Evolutionary conservation across 1,284 basidiomycete genomes (phyloP), one percentile per base, ranked within the genome.

Genomic region (Neotropicomus parvogracilis): DNA sequence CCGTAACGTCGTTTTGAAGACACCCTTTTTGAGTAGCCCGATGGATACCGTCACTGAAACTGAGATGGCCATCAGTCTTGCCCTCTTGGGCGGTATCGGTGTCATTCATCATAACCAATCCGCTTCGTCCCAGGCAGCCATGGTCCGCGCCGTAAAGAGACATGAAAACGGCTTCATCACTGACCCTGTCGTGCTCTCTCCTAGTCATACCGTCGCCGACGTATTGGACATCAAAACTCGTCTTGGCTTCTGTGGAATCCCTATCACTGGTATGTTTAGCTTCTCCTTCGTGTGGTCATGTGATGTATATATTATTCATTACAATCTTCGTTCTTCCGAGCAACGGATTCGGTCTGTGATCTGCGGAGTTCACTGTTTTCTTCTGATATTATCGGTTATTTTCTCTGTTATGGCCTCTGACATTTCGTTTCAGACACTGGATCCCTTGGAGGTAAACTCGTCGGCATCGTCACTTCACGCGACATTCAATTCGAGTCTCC

Each of bases 31-130:
- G 74, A 97, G 92, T 68, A 95, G 92, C 51, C 95, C 97, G 35
- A 99, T 99, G 95, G 95, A 99, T 75, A 99, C 95, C 28, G 95
- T 99, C 57, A 99, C 97, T 3, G 95, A 98, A 74, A 83, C 81
- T 53, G 85, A 95, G 59, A 99, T 99, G 95, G 95, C 95, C 44
- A 97, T 99, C 64, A 78, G 88, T 39, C 85, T 97, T 77, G 94
- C 94, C 59, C 83, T 97, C 51, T 81, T 97, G 56, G 95, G 97
- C 47, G 97, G 95, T 50, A 89, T 99, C 59, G 95, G 97, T 75
- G 92, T 99, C 62, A 98, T 99, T 63, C 95, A 99, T 72, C 94
- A 99, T 75, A 99, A 99, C 70, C 93, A 97, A 71, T 69, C 90
- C 6, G 65, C 95, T 1, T 82, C 83, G 54, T 82, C 85, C 17